Percentiles rank a stretch among this genome's conserved stretches.
Evolutionary conservation across 148 eudicot species (phyloP).

Genomic region (Spergularia bocconei): DNA sequence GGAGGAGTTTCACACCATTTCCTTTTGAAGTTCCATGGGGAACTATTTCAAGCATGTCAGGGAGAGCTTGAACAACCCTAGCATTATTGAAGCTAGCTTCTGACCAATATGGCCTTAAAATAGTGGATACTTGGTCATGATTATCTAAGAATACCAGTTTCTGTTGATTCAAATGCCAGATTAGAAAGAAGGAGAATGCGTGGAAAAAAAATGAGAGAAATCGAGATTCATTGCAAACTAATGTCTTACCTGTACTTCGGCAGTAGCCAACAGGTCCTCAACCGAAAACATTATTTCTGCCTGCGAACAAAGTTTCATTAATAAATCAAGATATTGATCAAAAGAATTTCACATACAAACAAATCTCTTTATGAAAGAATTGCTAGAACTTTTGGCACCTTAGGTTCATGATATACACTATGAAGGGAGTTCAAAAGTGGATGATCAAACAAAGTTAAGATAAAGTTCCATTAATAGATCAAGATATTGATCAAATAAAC

Average conservation of each 20-base stretch:
- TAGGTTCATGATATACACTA: constrained; percentile 77
- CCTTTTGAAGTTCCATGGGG: constrained; percentile 92
- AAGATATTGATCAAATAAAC: constrained; percentile 6
- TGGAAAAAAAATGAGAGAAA: neutral
- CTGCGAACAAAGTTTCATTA: constrained; percentile 35
- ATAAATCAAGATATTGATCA: neutral
- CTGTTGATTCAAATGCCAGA: constrained; percentile 34
- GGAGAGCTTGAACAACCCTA: constrained; percentile 78
- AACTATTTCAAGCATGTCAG: constrained; percentile 90
- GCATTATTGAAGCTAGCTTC: constrained; percentile 69
- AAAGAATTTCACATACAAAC: constrained; percentile 1
- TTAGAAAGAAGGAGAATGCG: neutral
- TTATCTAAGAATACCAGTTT: constrained; percentile 84
- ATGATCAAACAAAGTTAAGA: too few species aligned
- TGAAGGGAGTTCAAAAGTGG: constrained; percentile 72
- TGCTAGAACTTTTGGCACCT: constrained; percentile 41
- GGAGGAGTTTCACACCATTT: constrained; percentile 66
- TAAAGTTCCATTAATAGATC: neutral
- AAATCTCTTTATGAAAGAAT: neutral
- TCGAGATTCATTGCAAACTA: neutral
- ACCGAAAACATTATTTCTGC: constrained; percentile 74
- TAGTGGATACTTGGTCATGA: constrained; percentile 61
- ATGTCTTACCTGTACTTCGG: constrained; percentile 66
- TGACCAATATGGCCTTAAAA: constrained; percentile 83
- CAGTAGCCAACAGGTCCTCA: constrained; percentile 56